Evolutionary conservation across 1,284 basidiomycete species (phyloP), one percentile per base, ranked within the genome.

Genomic region (Hymenochaete sp.): DNA sequence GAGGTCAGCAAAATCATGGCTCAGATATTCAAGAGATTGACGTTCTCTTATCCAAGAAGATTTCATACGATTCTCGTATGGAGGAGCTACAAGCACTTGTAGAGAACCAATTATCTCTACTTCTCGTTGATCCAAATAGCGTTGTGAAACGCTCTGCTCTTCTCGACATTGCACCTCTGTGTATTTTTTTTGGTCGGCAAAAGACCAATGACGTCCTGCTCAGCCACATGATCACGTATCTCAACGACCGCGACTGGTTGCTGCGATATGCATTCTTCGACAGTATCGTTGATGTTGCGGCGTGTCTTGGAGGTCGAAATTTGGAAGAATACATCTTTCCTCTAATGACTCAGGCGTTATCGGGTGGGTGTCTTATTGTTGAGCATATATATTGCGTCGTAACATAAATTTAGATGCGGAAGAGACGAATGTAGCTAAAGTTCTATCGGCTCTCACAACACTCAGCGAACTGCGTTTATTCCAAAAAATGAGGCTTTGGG

Each of bases 171-270:
- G 86, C 86, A 1, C 79, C 85, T 0, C 68, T 98, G 4, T 97
- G 93, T 59, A 80, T 91, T 43, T 97, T 98, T 67, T 79, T 98
- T 28, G 95, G 93, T 2, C 68, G 89, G 19, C 84, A 91, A 58
- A 86, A 83, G 59, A 95, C 96, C 1, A 95, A 96, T 64, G 93
- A 98, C 55, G 86, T 95, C 2, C 70, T 99, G 4, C 69, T 98
- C 16, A 93, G 91, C 54, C 93, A 98, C 61, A 95, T 98, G 82
- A 93, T 98, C 61, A 98, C 96, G 0, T 98, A 97, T 58, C 73
- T 98, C 54, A 98, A 98, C 59, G 93, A 98, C 57, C 71, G 88
- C 8, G 91, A 96, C 58, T 98, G 95, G 93, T 65, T 87, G 18
- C 66, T 98, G 36, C 74, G 96, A 1, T 77, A 83, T 53, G 88